Conservation (phyloP, 331 rosid species). For the Arachis monticola region DNA sequence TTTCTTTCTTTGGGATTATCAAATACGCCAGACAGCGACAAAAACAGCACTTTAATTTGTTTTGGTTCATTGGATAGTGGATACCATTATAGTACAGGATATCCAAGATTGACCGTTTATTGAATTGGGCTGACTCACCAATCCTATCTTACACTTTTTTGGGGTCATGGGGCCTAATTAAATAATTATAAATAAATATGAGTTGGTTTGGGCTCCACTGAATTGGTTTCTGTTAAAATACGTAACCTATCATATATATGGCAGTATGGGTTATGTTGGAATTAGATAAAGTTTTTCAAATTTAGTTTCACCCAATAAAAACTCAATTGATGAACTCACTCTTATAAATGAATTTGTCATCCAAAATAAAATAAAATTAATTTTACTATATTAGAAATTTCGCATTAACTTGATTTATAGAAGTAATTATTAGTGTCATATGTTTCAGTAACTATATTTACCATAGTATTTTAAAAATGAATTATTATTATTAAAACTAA, state of each 20-base stretch:
- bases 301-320: background rate
- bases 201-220: background rate
- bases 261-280: too few relatives aligned
- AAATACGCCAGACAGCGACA: slow-evolving; percentile 28
- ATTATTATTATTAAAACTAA: too few relatives aligned
- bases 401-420: background rate
- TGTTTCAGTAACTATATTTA: too few relatives aligned
- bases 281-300: background rate
- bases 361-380: background rate
- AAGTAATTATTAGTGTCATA: background rate
- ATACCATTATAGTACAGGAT: background rate
- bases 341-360: too few relatives aligned
- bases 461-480: too few relatives aligned
- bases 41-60: background rate
- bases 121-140: slow-evolving; percentile 14
- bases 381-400: background rate
- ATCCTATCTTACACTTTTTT: background rate
- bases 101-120: background rate
- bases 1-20: slow-evolving; percentile 8
- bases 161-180: background rate
- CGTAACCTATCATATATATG: too few relatives aligned
- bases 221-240: background rate
- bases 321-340: background rate
- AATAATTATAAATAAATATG: background rate
- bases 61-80: too few relatives aligned